Conservation (phyloP, 768 basidiomycete species). For the Leccinum sublutescens region DNA sequence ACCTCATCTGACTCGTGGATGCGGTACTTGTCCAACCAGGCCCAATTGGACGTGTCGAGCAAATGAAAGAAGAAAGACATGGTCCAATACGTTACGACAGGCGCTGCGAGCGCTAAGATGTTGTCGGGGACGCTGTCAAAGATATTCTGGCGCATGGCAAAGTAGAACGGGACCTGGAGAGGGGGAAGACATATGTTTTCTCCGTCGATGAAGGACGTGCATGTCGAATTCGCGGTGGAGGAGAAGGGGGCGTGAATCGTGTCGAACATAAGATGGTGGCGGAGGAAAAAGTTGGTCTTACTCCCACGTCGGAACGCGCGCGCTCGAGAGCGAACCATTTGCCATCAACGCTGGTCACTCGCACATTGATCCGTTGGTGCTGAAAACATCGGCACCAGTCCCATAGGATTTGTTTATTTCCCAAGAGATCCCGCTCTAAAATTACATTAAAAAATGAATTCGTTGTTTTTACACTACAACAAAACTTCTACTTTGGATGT, state of each 20-base stretch:
- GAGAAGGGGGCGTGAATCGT: slow-evolving; percentile 7
- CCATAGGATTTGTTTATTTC: too few species aligned
- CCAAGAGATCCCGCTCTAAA: neutral
- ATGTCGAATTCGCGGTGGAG: slow-evolving; percentile 37
- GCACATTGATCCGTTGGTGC: too few species aligned
- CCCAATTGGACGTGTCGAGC: slow-evolving; percentile 75
- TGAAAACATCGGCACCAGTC: too few species aligned
- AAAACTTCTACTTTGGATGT: slow-evolving; percentile 30
- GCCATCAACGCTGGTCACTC: too few species aligned
- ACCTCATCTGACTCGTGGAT: slow-evolving; percentile 89
- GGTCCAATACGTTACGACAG: slow-evolving; percentile 83
- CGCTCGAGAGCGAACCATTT: too few species aligned
- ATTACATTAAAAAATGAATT: slow-evolving; percentile 13
- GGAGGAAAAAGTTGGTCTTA: neutral
- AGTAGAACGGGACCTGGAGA: slow-evolving; percentile 54
- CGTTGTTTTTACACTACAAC: slow-evolving; percentile 34
- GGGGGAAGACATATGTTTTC: slow-evolving; percentile 37
- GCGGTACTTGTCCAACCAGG: slow-evolving; percentile 78
- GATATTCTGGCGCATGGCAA: slow-evolving; percentile 42
- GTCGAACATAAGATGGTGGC: slow-evolving; percentile 17
- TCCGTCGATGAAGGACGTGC: slow-evolving; percentile 32
- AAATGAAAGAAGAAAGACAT: slow-evolving; percentile 76
- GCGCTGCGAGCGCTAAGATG: slow-evolving; percentile 66
- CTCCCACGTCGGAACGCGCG: slow-evolving; percentile 2
- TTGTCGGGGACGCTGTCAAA: slow-evolving; percentile 67